Base-by-base conservation (phyloP, 805 yeast species). In the Pichia gijzeniarum region DNA sequence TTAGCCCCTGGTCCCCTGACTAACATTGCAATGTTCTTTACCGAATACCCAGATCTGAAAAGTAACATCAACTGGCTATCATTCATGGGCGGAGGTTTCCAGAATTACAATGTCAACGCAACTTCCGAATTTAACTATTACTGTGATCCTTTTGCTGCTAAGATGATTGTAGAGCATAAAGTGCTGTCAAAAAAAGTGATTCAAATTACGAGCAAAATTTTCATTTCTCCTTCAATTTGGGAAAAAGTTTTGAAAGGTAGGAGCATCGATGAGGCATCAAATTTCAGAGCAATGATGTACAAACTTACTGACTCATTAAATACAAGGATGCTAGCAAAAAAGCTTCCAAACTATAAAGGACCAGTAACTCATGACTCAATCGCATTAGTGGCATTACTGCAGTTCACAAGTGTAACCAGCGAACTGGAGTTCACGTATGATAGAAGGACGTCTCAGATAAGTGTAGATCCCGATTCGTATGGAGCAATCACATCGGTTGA, bases 301-400 rank as follows among this genome's bases (percentile, higher is more conserved):
- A 82, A 80, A 47, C 62, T 81, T 41, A 68, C 80, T 53, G 64
- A 68, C 10, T 77, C 69, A 48, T 79, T 78, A 57, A 71, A 74
- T 12, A 64, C 65, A 20, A 53, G 76, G 9, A 72, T 74, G 56
- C 65, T 65, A 34, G 64, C 65, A 21, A 55, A 61, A 35, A 72
- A 70, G 50, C 72, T 72, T 68, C 76, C 59, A 49, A 50, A 21
- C 25, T 60, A 54, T 39, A 48, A 58, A 5, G 91, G 93, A 0
- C 89, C 93, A 4, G 87, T 89, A 1, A 71, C 85, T 1, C 95
- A 87, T 62, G 95, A 86, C 60, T 91, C 93, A 1, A 66, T 85
- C 42, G 85, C 95, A 1, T 67, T 84, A 10, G 76, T 74, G 43
- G 79, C 78, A 0, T 55, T 85, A 32, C 60, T 85, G 42, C 75